These are phyloP conservation scores for Sphaerulina musiva DNA, from an alignment of 2,329 filamentous ascomycete species.

Conservation along the genomic window DNA sequence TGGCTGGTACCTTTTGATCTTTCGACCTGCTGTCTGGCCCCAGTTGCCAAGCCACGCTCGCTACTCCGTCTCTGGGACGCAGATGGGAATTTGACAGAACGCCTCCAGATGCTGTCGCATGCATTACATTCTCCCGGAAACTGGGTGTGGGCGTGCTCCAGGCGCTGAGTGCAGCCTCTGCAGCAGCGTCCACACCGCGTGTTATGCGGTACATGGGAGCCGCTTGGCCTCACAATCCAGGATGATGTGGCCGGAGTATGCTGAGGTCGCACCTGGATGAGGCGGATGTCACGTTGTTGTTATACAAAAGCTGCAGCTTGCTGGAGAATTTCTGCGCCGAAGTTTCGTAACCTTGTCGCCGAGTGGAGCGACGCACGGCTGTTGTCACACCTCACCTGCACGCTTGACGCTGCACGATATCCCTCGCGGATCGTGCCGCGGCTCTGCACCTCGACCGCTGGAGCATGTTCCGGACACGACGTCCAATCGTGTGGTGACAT, in stretches of 20 bases:
- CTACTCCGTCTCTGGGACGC: neutral
- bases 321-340: constrained; percentile 4
- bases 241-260: neutral
- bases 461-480: neutral
- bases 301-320: constrained; percentile 4
- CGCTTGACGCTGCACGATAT: constrained; percentile 1
- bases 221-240: neutral
- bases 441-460: neutral
- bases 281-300: constrained; percentile 4
- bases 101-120: neutral
- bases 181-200: constrained; percentile 3
- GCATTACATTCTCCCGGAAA: constrained; percentile 1
- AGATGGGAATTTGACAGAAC: constrained; percentile 1
- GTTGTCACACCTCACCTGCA: constrained; percentile 12
- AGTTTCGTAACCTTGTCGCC: constrained; percentile 1
- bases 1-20: neutral
- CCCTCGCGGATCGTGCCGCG: neutral
- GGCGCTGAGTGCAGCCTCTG: neutral
- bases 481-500: neutral
- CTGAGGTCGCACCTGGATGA: constrained; percentile 1
- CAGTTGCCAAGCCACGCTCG: neutral
- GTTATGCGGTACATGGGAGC: constrained; percentile 1
- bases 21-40: neutral
- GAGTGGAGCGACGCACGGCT: constrained; percentile 5
- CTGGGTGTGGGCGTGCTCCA: neutral